A percentile compares a stretch with the other conserved stretches of the same genome.
phyloP scores from a whole-genome alignment of 2,329 filamentous ascomycete genomes.

The Hypoxylon sp. region DNA sequence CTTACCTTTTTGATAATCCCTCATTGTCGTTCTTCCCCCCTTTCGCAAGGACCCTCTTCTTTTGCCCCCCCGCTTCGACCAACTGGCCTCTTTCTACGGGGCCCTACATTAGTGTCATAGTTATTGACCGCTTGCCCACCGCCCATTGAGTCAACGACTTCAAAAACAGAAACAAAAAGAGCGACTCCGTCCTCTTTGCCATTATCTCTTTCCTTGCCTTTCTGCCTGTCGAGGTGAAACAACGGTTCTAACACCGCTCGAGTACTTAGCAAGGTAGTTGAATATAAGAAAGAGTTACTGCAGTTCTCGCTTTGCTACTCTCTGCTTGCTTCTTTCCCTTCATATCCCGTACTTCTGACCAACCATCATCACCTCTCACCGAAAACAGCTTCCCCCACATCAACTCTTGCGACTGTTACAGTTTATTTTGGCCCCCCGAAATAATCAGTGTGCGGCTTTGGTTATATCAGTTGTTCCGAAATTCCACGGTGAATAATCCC shows the following conservation, averaged over 20 bases:
- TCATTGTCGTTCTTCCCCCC: constrained; percentile 9
- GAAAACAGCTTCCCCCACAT: constrained; percentile 26
- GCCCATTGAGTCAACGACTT: constrained; percentile 31
- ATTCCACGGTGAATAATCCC: constrained; percentile 29
- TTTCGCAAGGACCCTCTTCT: constrained; percentile 16
- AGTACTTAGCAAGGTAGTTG: constrained; percentile 64
- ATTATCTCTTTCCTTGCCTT: constrained; percentile 14
- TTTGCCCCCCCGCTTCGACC: constrained; percentile 19
- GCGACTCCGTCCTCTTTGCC: constrained; percentile 6
- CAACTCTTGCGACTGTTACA: constrained; percentile 15
- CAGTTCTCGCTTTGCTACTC: constrained; percentile 42
- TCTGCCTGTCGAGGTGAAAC: constrained; percentile 15
- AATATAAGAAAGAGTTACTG: constrained; percentile 59
- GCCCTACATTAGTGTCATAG: constrained; percentile 31
- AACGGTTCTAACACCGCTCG: constrained; percentile 44
- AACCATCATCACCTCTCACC: constrained; percentile 29
- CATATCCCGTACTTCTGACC: constrained; percentile 31
- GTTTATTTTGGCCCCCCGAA: not conserved
- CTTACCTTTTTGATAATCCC: constrained; percentile 19
- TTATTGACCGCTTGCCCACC: constrained; percentile 39
- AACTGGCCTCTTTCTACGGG: constrained; percentile 39
- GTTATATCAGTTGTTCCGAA: constrained; percentile 8
- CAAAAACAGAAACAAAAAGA: constrained; percentile 31
- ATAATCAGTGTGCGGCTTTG: constrained; percentile 40
- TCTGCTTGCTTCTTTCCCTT: constrained; percentile 27